Base-by-base conservation (phyloP, 2,329 filamentous ascomycete genomes). In the Nigrospora oryzae region DNA sequence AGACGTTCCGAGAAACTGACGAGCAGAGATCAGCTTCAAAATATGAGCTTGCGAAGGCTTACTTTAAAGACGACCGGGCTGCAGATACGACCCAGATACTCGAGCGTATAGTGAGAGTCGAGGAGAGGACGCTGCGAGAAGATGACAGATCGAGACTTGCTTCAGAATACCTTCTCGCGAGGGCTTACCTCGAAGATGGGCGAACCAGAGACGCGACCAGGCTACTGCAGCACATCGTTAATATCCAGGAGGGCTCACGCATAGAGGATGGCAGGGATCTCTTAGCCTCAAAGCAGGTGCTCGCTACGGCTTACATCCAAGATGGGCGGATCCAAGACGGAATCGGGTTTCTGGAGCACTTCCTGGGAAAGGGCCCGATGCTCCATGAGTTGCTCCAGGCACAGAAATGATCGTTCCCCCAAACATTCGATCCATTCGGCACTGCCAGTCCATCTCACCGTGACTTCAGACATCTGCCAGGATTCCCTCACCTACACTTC, bases 191-290 rank as follows among this genome's bases (percentile, higher is more conserved):
- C 1, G 5, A 23, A 2, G 37, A 51, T 31, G 41, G 50, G 15
- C 55, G 47, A 32, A 32, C 48, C 3, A 39, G 45, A 35, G 43
- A 56, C 11, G 56, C 57, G 4, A 48, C 56, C 4, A n/a, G 48
- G 38, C 38, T 59, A 12, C 46, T 58, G 1, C 49, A 56, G 43
- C 47, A 56, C 37, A 51, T 56, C 14, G 53, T 57, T 13, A 23
- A 19, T 8, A 17, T 51, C 6, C 2, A 23, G 36, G 43, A 48
- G 33, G 30, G 19, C 19, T 41, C 38, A 33, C 17, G 52, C 2
- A 35, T 30, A 5, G 43, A 49, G 7, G 38, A 47, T 3, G 32
- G 56, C 36, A 7, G 13, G 17, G 1, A n/a, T 46, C 44, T 51
- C 44, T 17, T 50, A 28, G 5, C 28, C 8, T 46, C 51, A n/a